phyloP scores from a whole-genome alignment of 2,329 filamentous ascomycete species.

The Chrysosphaeria jannelii region DNA sequence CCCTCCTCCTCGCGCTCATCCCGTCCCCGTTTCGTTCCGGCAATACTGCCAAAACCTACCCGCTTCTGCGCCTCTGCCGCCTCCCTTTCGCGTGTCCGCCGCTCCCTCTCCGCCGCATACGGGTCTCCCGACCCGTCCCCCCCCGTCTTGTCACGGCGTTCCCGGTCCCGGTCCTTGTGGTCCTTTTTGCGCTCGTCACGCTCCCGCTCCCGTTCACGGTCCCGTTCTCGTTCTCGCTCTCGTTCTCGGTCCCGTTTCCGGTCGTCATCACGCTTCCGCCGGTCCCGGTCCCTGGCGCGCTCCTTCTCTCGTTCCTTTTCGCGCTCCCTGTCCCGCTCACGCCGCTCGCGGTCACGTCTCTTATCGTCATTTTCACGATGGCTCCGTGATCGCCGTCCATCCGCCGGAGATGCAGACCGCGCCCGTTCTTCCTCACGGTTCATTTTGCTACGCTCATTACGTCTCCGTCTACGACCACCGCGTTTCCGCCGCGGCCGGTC shows the following conservation, averaged over 20 bases:
- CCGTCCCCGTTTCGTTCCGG: constrained; percentile 19
- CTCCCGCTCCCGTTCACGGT: constrained; percentile 7
- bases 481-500: no score
- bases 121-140: constrained; percentile 14
- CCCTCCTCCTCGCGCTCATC: constrained; percentile 15
- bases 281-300: constrained; percentile 5
- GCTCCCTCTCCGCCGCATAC: constrained; percentile 41
- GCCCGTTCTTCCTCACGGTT: background rate
- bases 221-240: constrained; percentile 2
- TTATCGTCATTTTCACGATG: background rate
- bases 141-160: background rate
- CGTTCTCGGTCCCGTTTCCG: constrained; percentile 1
- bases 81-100: constrained; percentile 31
- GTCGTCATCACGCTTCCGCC: constrained; percentile 2
- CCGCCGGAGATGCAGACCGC: constrained; percentile 5
- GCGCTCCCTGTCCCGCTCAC: background rate
- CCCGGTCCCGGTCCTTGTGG: constrained; percentile 7
- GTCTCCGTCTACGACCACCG: no score
- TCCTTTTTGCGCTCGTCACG: constrained; percentile 8
- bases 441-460: constrained; percentile 1
- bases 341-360: background rate
- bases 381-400: background rate
- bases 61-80: constrained; percentile 31
- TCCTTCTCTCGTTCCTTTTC: background rate
- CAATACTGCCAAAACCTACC: constrained; percentile 20